Conservation (phyloP, 2,329 filamentous ascomycete species). For the Trichophyton benhamiae region DNA sequence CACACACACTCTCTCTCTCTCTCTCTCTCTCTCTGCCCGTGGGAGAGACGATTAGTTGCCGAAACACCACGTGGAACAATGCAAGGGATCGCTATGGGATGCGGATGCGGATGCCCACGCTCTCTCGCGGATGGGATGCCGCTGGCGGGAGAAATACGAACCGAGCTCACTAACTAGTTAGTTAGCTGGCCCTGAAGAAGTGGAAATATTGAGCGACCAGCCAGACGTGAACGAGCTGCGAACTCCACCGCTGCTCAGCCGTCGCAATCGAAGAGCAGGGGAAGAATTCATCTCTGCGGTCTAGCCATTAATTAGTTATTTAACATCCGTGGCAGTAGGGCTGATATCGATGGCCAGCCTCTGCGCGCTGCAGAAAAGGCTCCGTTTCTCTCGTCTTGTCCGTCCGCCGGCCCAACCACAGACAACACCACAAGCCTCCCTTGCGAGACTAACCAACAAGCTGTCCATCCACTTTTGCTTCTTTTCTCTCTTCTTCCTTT, state of each 20-base stretch:
- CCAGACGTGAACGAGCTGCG: too few relatives aligned
- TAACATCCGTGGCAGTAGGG: too few relatives aligned
- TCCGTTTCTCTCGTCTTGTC: too few relatives aligned
- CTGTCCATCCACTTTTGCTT: neutral
- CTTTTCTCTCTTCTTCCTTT: neutral
- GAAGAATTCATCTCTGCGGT: too few relatives aligned
- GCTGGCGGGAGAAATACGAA: neutral
- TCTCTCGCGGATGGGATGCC: neutral
- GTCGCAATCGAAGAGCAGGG: too few relatives aligned
- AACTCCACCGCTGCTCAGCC: too few relatives aligned
- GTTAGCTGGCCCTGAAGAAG: neutral
- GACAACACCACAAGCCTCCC: neutral
- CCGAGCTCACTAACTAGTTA: neutral
- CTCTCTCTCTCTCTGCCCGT: neutral
- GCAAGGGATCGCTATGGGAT: neutral
- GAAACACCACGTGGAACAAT: neutral
- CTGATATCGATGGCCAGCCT: too few relatives aligned
- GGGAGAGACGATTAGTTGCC: neutral
- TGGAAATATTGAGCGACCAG: neutral
- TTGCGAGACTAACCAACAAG: neutral
- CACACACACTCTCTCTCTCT: too few relatives aligned
- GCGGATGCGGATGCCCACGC: neutral
- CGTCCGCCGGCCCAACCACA: too few relatives aligned
- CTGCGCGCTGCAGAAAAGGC: too few relatives aligned
- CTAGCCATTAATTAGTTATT: too few relatives aligned